Evolutionary conservation across 2,329 filamentous ascomycete genomes (phyloP).

Genomic region (Paradendryphiella salina): DNA sequence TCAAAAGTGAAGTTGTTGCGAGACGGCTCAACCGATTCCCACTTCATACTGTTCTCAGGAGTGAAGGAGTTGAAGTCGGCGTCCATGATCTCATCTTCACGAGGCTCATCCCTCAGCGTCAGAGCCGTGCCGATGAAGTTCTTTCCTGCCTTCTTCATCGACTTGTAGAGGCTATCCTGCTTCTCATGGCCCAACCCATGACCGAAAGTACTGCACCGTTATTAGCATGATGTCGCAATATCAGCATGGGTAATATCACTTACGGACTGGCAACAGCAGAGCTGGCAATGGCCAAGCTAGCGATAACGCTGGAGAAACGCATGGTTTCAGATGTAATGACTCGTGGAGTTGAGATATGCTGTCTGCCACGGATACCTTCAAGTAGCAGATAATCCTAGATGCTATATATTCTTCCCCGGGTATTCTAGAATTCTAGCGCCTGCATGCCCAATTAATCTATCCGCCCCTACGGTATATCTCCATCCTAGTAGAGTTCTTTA

Average conservation of each 20-base stretch:
- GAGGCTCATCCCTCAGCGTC: constrained; percentile 31
- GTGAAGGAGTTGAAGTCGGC: constrained; percentile 40
- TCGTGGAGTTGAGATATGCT: neutral
- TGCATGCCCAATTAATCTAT: constrained; percentile 14
- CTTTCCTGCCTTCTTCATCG: constrained; percentile 27
- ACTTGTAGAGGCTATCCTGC: constrained; percentile 32
- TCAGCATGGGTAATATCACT: neutral
- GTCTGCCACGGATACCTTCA: constrained; percentile 11
- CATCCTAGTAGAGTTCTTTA: constrained; percentile 15
- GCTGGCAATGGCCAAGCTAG: constrained; percentile 27
- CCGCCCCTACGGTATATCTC: constrained; percentile 17
- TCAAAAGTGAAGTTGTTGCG: constrained; percentile 47
- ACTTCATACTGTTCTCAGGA: constrained; percentile 36
- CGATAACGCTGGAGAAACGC: constrained; percentile 34
- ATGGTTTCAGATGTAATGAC: constrained; percentile 18
- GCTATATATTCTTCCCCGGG: constrained; percentile 24
- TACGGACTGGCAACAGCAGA: constrained; percentile 28
- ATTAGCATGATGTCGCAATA: neutral
- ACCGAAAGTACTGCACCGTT: neutral
- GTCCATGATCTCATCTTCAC: constrained; percentile 30
- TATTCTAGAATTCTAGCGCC: constrained; percentile 25
- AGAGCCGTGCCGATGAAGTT: constrained; percentile 34
- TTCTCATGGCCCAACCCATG: constrained; percentile 7
- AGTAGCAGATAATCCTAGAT: neutral
- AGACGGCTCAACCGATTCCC: constrained; percentile 45